These are phyloP conservation scores for Backusella macrospora DNA, from an alignment of 192 early-diverging fungal species.

Conservation along the genomic window DNA sequence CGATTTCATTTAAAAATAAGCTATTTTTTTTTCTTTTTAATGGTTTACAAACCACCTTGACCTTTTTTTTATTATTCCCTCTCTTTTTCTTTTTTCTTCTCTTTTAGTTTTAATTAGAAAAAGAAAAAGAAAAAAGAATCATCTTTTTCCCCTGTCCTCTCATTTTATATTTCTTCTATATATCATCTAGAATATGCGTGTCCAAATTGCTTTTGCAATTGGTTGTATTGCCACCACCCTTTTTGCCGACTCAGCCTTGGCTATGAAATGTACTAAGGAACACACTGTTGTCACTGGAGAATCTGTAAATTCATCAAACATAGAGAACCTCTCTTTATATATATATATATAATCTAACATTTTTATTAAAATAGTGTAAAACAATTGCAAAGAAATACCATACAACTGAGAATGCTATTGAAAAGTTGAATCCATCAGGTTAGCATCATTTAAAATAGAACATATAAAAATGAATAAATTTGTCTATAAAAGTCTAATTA, in stretches of 20 bases:
- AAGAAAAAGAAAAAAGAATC: no score
- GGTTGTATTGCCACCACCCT: neutral
- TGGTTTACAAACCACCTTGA: no score
- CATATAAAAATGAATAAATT: neutral
- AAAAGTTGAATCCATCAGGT: neutral
- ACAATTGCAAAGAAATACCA: neutral
- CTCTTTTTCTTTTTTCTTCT: no score
- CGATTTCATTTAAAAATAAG: no score
- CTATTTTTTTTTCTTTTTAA: no score
- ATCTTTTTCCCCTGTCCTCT: no score
- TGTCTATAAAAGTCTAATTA: no score
- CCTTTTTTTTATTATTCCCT: no score
- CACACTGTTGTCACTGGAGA: neutral
- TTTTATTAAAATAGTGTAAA: slow-evolving; percentile 3
- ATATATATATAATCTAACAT: no score
- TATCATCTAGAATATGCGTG: slow-evolving; percentile 8
- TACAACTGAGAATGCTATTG: slow-evolving; percentile 1
- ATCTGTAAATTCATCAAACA: neutral
- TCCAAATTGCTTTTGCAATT: slow-evolving; percentile 16
- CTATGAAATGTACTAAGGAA: neutral
- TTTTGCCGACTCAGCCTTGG: neutral
- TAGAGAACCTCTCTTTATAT: neutral
- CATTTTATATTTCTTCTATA: no score
- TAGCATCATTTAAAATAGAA: neutral
- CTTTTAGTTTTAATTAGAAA: no score